Evolutionary conservation across 169 alveolate species (phyloP).

Genomic region (Pseudocohnilembus persalinus): DNA sequence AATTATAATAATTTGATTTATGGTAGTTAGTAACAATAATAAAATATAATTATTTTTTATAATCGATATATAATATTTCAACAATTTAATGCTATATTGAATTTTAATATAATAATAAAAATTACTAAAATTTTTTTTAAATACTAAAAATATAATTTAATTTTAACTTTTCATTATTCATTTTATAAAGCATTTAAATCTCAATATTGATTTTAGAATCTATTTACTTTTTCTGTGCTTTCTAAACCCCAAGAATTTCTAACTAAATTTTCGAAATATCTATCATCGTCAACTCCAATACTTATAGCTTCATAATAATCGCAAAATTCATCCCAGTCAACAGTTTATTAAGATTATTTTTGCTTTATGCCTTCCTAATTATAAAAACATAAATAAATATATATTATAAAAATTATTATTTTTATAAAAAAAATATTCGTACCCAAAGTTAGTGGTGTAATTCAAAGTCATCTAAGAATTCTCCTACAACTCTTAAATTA

Average conservation of each 20-base stretch:
- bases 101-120: too few relatives aligned
- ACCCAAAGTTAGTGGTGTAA: constrained; percentile 59
- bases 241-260: constrained; percentile 72
- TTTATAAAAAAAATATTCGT: not conserved
- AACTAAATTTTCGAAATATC: constrained; percentile 77
- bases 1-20: too few relatives aligned
- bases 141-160: too few relatives aligned
- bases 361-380: not conserved
- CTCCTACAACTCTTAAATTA: constrained; percentile 52
- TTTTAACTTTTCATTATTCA: too few relatives aligned
- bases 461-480: constrained; percentile 80
- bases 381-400: too few relatives aligned
- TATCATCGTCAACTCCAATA: constrained; percentile 75
- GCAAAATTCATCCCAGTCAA: constrained; percentile 73
- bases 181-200: not conserved
- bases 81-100: not conserved
- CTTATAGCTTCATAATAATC: constrained; percentile 80
- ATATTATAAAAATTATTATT: not conserved
- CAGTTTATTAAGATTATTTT: constrained; percentile 57
- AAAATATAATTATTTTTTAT: too few relatives aligned
- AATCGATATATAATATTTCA: too few relatives aligned
- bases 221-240: too few relatives aligned
- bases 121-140: too few relatives aligned
- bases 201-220: not conserved
- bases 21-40: too few relatives aligned